phyloP scores from a whole-genome alignment of 495 filamentous ascomycete species.

The Penicillium odoratum region DNA sequence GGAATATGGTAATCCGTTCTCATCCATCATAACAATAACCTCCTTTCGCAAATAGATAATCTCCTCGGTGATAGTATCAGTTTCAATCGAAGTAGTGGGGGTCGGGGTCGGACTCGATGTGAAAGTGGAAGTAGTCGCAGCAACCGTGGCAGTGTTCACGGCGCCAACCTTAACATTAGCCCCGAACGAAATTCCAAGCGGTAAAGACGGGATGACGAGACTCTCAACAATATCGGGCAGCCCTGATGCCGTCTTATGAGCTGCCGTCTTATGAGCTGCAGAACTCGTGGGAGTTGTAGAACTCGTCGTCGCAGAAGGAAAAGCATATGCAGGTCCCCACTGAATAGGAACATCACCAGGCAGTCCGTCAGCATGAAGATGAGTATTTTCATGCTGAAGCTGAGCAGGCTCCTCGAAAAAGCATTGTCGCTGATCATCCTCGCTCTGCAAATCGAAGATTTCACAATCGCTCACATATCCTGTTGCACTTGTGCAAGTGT shows the following conservation, averaged over 20 bases:
- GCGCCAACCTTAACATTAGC: slow-evolving; percentile 1
- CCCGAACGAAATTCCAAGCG: slow-evolving; percentile 13
- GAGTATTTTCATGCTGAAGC: slow-evolving; percentile 39
- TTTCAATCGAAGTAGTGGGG: slow-evolving; percentile 26
- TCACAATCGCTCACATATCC: slow-evolving; percentile 57
- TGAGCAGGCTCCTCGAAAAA: slow-evolving; percentile 47
- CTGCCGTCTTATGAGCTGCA: no score
- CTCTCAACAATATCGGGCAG: background rate
- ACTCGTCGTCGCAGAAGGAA: background rate
- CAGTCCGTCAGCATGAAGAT: slow-evolving; percentile 42
- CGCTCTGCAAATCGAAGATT: slow-evolving; percentile 57
- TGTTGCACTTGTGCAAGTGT: slow-evolving; percentile 50
- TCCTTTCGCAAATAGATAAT: slow-evolving; percentile 40
- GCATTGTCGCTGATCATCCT: slow-evolving; percentile 40
- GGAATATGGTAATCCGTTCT: slow-evolving; percentile 21
- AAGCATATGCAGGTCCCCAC: slow-evolving; percentile 51
- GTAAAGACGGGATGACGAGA: slow-evolving; percentile 14
- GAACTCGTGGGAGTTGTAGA: background rate
- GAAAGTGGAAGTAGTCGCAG: slow-evolving; percentile 12
- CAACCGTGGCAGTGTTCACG: background rate
- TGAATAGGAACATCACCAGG: slow-evolving; percentile 54
- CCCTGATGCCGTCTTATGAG: background rate
- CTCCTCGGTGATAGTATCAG: slow-evolving; percentile 32
- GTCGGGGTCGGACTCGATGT: slow-evolving; percentile 27
- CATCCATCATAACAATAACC: slow-evolving; percentile 38